Evolutionary conservation across 345 rosid genomes (phyloP), one percentile per base, ranked within the genome.

Genomic region (Linum lewisii): DNA sequence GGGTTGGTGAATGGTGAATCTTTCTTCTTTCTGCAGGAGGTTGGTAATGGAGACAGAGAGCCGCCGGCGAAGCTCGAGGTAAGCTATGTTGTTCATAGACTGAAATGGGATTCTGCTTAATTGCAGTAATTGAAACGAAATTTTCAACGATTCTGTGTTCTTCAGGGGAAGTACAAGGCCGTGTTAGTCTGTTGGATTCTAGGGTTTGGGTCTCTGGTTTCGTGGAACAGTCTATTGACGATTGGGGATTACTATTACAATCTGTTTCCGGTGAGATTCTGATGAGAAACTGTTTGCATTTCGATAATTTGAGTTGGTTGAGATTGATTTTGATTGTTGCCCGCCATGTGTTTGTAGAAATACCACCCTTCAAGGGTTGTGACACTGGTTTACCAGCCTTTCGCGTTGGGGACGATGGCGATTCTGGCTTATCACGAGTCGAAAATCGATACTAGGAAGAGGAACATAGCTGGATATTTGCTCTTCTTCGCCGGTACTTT

Each of bases 341-440:
- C 20, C 42, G 13, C 47, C 47, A 42, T 64, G 24, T 53, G 25
- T 69, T 51, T 73, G 71, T 61, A 89, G 99, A 71, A 57, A 18
- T 89, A 85, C 70, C 99, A 93, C 81, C 97, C 99, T 25, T 81
- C 95, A 53, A 84, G 99, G 51, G 87, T 84, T 10, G 80, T 93
- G 53, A 77, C 99, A 22, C 80, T 93, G 18, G 84, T 93, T 52
- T 89, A 89, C 60, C 90, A 78, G 69, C 83, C 97, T 1, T 80
- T 90, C 50, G 92, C 95, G 1, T 59, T 89, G 23, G 88, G 76
- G 73, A 73, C 90, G 2, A 81, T 89, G 62, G 66, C 77, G 19
- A 53, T 89, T 36, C 66, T 93, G 0, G 77, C 97, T 3, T 82
- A 82, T 69, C 32, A 84, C 0, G 97, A 93, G 69, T 74, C 99